phyloP scores from a whole-genome alignment of 169 alveolate genomes.

The Plasmodium relictum region DNA sequence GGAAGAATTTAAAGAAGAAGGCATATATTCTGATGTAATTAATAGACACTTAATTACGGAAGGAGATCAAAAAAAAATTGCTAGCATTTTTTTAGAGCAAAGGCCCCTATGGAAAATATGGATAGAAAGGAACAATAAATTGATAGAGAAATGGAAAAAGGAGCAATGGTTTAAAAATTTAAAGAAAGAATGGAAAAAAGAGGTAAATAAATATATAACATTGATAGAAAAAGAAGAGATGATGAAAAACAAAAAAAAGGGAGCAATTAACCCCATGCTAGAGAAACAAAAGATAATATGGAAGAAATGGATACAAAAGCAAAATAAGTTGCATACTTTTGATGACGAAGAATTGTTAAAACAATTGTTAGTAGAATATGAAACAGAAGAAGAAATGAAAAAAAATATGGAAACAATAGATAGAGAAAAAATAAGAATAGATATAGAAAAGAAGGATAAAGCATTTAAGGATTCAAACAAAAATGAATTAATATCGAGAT shows the following conservation, averaged over 20 bases:
- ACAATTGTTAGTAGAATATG: too few relatives aligned
- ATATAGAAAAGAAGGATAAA: neutral
- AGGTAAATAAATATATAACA: neutral
- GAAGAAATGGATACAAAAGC: conserved; percentile 1
- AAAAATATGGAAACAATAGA: too few relatives aligned
- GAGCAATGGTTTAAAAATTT: too few relatives aligned
- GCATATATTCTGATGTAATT: neutral
- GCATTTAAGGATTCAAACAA: neutral
- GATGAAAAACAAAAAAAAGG: neutral
- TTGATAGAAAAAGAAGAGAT: neutral
- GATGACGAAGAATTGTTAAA: too few relatives aligned
- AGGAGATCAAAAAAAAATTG: too few relatives aligned
- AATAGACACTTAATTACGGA: neutral
- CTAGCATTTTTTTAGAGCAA: neutral
- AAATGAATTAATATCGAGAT: neutral
- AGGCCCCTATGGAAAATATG: neutral
- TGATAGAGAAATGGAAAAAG: too few relatives aligned
- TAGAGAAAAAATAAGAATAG: too few relatives aligned
- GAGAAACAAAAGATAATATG: neutral
- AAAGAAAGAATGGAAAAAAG: too few relatives aligned
- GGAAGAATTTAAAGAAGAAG: conserved; percentile 3
- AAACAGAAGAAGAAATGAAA: too few relatives aligned
- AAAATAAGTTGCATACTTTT: neutral
- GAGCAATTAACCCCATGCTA: too few relatives aligned
- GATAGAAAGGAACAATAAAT: neutral